A percentile compares a stretch with the other conserved stretches of the same genome.
Evolutionary conservation across 1,139 yeast species (phyloP).

Genomic region (Yamadazyma triangularis): DNA sequence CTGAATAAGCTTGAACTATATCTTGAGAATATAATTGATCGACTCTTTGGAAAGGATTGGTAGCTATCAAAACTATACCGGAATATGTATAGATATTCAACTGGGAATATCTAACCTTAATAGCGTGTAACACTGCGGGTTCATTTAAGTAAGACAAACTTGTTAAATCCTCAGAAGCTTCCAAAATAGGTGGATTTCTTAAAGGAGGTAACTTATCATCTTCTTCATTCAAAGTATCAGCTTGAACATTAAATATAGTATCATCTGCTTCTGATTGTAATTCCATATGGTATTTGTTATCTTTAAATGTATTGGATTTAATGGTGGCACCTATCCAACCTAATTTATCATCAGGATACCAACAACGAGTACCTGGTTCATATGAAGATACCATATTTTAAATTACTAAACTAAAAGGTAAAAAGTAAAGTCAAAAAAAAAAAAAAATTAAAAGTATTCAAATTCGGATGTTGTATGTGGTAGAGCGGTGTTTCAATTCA

Average conservation of each 20-base stretch:
- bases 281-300: slow-evolving; percentile 52
- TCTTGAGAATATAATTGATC: slow-evolving; percentile 90
- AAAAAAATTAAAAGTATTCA: too few species aligned
- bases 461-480: too few species aligned
- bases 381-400: slow-evolving; percentile 18
- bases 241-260: slow-evolving; percentile 48
- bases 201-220: slow-evolving; percentile 55
- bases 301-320: slow-evolving; percentile 44
- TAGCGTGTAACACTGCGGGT: slow-evolving; percentile 94
- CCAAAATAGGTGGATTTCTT: slow-evolving; percentile 90
- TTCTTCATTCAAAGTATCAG: slow-evolving; percentile 46
- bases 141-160: slow-evolving; percentile 89
- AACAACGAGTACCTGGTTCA: slow-evolving; percentile 65
- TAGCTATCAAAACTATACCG: slow-evolving; percentile 94
- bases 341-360: slow-evolving; percentile 84
- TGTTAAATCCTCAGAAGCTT: slow-evolving; percentile 92
- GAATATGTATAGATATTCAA: slow-evolving; percentile 92
- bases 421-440: too few species aligned
- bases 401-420: too few species aligned
- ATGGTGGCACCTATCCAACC: slow-evolving; percentile 95
- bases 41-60: slow-evolving; percentile 90
- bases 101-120: slow-evolving; percentile 82
- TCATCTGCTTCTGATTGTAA: slow-evolving; percentile 61
- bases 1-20: slow-evolving; percentile 90
- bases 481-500: too few species aligned